Base-by-base conservation (phyloP, 2,329 filamentous ascomycete genomes). In the Nakataea oryzae region DNA sequence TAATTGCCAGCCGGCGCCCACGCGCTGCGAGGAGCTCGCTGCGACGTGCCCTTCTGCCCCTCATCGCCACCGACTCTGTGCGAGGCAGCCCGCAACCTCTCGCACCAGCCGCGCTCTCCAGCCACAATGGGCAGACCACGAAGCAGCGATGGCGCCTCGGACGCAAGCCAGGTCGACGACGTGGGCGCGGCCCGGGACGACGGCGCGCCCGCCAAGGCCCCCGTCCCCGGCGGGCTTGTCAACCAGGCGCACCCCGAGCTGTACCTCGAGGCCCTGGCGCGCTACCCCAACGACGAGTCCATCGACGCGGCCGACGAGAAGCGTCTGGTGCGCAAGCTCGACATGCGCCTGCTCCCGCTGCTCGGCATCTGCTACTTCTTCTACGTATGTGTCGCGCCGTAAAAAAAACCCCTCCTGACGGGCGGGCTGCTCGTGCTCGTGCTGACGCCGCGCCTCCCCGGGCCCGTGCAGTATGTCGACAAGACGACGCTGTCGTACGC, bases 401-500 rank as follows among this genome's bases (percentile, higher is more conserved):
- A 3, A 17, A 9, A 12, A 29, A n/a, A n/a, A n/a, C n/a, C n/a
- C n/a, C 8, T 32, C 4, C 24, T 30, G 7, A 5, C 21, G 17
- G 28, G 24, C 13, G 29, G 13, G 13, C n/a, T n/a, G n/a, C n/a
- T n/a, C n/a, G n/a, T n/a, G n/a, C 26, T 34, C 14, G 26, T 41
- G 17, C 32, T 54, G 29, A 47, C 30, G 11, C 27, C 27, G 30
- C 21, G 8, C 41, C n/a, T 54, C 11, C 3, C 34, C 30, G 30
- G 27, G 47, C 47, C n/a, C n/a, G 21, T 13, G 14, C 59, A 67
- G 57, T 68, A 71, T 30, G 66, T 71, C 34, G 69, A 71, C 66
- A 71, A 85, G 74, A 85, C 82, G 0, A 85, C 80, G 0, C 71
- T 85, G 32, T 83, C 79, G 1, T 88, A 87, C 65, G 85, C 86